Base-by-base conservation (phyloP, 129 eudicot genomes). In the Lactuca sativa region DNA sequence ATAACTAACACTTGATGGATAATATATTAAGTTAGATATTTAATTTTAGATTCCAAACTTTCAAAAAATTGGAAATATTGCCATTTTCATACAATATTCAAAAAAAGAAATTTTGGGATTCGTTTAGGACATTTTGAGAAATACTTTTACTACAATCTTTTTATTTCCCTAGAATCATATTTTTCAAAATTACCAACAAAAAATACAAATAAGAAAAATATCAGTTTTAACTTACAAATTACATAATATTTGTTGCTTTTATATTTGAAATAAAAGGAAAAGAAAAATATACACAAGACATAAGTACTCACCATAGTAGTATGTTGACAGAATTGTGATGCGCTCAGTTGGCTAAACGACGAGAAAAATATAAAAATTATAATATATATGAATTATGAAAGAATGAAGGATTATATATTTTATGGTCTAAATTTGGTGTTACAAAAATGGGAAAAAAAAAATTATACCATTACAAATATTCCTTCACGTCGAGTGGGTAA, bases 401-500 rank as follows among this genome's bases (percentile, higher is more conserved):
- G 44, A 4, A 40, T 40, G 44, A 47, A 47, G 1, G 15, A 47
- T 12, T n/a, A 12, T 47, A 47, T 47, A 4, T 47, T 44, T 47
- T 47, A 47, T 47, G 15, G 52, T 47, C 12, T 12, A 47, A 11
- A 3, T 11, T 47, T 47, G 12, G 5, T 47, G 21, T 53, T n/a
- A 15, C 4, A 25, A 25, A 25, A 25, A 25, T 25, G 44, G 43
- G 18, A 25, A 37, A 55, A 57, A 7, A 14, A 63, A 74, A 36
- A 72, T 59, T 55, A 48, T 91, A 91, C 99, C 99, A 95, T 90
- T 62, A 95, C 99, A 84, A 95, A 95, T 31, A 95, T 95, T 62
- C 99, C 99, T 73, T 95, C 99, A n/a, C 82, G 90, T 4, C 91
- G 92, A 38, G 99, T 95, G 30, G 99, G 99, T 51, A 95, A 84